These are phyloP conservation scores for Sodiomyces alkalinus DNA, from an alignment of 2,329 filamentous ascomycete genomes.

Conservation along the genomic window DNA sequence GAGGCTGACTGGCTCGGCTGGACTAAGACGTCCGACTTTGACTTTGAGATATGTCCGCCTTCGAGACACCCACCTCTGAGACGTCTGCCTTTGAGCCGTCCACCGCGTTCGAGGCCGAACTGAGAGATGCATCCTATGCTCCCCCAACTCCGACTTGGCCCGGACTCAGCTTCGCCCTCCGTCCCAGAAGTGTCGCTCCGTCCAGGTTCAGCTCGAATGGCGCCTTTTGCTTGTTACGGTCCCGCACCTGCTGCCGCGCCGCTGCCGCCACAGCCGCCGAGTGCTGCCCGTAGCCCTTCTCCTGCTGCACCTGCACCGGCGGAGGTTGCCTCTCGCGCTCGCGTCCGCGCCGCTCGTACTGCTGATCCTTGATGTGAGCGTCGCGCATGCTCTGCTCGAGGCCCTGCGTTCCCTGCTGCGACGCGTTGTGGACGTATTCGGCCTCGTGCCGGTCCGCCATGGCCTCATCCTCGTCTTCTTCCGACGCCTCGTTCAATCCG, in stretches of 20 bases:
- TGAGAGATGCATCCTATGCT: no score
- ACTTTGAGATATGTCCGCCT: no score
- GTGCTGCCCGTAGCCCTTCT: conserved; percentile 77
- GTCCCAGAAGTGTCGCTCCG: conserved; percentile 75
- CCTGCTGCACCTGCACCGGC: conserved; percentile 15
- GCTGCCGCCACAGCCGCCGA: conserved; percentile 71
- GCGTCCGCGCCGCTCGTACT: conserved; percentile 30
- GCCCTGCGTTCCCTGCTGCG: conserved; percentile 38
- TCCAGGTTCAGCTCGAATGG: conserved; percentile 87
- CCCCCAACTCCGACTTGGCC: no score
- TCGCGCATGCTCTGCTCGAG: conserved; percentile 82
- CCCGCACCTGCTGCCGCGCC: conserved; percentile 62
- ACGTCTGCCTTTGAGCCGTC: no score
- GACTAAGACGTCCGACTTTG: no score
- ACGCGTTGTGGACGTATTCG: conserved; percentile 26
- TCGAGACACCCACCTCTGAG: no score
- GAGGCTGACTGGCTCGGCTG: no score
- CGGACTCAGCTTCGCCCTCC: conserved; percentile 47
- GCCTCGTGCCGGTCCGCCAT: conserved; percentile 49
- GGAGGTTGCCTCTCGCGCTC: conserved; percentile 27
- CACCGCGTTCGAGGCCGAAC: no score
- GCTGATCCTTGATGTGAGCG: conserved; percentile 54
- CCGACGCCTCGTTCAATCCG: conserved; percentile 54
- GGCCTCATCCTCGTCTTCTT: conserved; percentile 43
- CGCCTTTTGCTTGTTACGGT: conserved; percentile 54